phyloP scores from a whole-genome alignment of 176 grass and related monocot genomes.

The Carex myosuroides region DNA sequence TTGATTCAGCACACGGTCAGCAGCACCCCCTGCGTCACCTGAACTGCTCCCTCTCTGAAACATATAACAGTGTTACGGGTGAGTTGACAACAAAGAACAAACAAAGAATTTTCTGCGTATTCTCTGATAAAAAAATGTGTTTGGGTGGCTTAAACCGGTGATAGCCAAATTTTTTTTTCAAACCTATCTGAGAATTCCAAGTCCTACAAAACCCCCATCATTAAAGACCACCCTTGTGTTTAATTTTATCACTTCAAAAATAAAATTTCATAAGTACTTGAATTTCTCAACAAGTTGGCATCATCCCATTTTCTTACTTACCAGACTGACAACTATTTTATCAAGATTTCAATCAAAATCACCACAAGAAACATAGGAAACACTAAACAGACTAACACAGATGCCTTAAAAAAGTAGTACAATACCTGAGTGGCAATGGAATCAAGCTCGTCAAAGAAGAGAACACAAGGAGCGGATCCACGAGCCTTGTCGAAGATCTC shows the following conservation, averaged over 20 bases:
- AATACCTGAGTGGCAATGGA: slow-evolving; percentile 79
- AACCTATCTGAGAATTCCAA: background rate
- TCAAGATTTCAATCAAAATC: background rate
- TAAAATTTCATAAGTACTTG: background rate
- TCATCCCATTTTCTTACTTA: background rate
- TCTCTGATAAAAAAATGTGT: background rate
- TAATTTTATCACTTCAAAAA: background rate
- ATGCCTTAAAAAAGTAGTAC: background rate
- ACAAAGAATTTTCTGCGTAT: background rate
- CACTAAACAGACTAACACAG: background rate
- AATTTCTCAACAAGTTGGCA: background rate
- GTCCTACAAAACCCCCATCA: background rate
- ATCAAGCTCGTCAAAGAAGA: slow-evolving; percentile 78
- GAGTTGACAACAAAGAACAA: slow-evolving; percentile 7
- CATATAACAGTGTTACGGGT: background rate
- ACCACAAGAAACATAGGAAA: background rate
- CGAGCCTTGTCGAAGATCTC: slow-evolving; percentile 86
- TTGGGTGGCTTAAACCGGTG: background rate
- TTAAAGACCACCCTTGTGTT: background rate
- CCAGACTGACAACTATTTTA: background rate
- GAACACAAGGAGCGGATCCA: slow-evolving; percentile 60
- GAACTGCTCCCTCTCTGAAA: slow-evolving; percentile 63
- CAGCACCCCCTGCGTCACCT: slow-evolving; percentile 71
- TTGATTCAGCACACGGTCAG: slow-evolving; percentile 77
- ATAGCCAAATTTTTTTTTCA: background rate